Evolutionary conservation across 768 basidiomycete species (phyloP), one percentile per base, ranked within the genome.

Genomic region (Panus rudis): DNA sequence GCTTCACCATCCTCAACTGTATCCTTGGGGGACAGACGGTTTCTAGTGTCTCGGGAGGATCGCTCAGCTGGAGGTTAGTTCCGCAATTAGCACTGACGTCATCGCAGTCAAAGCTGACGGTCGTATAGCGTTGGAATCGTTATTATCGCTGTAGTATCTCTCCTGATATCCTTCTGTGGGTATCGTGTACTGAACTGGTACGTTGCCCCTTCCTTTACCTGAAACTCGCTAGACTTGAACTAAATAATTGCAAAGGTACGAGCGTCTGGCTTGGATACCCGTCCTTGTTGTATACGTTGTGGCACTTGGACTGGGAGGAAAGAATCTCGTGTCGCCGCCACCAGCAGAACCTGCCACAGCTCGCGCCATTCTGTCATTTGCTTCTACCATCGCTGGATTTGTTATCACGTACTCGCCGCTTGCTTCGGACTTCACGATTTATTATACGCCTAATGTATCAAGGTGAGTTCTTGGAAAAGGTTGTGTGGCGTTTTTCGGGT

Each of bases 201-300:
- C 23, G 63, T 52, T n/a, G n/a, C n/a, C n/a, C n/a, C n/a, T n/a
- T n/a, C n/a, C n/a, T n/a, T n/a, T n/a, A n/a, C n/a, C 13, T 24
- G 2, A 16, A 10, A 4, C 30, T 11, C 7, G 2, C 22, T 20
- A 4, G 24, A 6, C 11, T 10, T 11, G n/a, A n/a, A n/a, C n/a
- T n/a, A n/a, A n/a, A n/a, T n/a, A n/a, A n/a, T n/a, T n/a, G n/a
- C n/a, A n/a, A 66, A 68, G 84, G 81, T 91, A 86, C 52, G 88
- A 89, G 52, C 72, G 78, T 8, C 46, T 84, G 2, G 68, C 81
- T 2, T 90, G 88, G 87, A 69, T 90, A 14, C 89, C 90, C 0
- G 74, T 87, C 14, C 54, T 87, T n/a, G 63, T 91, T 41, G 74
- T 79, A 7, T 89, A 81, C 57, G 50, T 88, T 24, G 72, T 91